Evolutionary conservation across 768 basidiomycete genomes (phyloP).

Genomic region (Lactarius indigo): DNA sequence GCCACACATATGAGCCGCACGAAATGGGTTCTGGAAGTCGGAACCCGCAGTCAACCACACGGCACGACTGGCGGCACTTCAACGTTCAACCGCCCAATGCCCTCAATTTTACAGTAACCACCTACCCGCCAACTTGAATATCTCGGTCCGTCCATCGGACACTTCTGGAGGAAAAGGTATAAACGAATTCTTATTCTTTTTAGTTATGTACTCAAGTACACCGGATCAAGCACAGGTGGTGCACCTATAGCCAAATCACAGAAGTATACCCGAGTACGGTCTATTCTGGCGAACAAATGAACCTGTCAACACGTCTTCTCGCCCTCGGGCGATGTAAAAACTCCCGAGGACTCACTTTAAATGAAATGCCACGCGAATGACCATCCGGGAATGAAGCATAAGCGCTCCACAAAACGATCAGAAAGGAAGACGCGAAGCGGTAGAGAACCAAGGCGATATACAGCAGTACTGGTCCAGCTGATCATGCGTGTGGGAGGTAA

Average conservation of each 20-base stretch:
- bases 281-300: not conserved
- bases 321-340: not conserved
- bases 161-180: not conserved
- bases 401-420: not conserved
- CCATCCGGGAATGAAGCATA: not conserved
- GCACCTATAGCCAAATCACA: slow-evolving; percentile 13
- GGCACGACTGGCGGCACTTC: not conserved
- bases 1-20: not conserved
- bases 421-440: not conserved
- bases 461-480: not conserved
- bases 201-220: slow-evolving; percentile 12
- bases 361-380: not conserved
- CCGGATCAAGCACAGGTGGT: slow-evolving; percentile 14
- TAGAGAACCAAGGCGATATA: not conserved
- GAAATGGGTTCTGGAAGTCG: slow-evolving; percentile 7
- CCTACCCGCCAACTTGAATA: not conserved
- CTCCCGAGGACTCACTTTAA: slow-evolving; percentile 4
- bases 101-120: not conserved
- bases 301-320: not conserved
- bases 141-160: not conserved
- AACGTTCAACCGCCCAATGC: not conserved
- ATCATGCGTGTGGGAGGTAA: not conserved
- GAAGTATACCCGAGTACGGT: slow-evolving; percentile 5
- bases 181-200: not conserved
- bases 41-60: not conserved